Conservation (phyloP, 2,329 filamentous ascomycete species). For the Colletotrichum paranaense region DNA sequence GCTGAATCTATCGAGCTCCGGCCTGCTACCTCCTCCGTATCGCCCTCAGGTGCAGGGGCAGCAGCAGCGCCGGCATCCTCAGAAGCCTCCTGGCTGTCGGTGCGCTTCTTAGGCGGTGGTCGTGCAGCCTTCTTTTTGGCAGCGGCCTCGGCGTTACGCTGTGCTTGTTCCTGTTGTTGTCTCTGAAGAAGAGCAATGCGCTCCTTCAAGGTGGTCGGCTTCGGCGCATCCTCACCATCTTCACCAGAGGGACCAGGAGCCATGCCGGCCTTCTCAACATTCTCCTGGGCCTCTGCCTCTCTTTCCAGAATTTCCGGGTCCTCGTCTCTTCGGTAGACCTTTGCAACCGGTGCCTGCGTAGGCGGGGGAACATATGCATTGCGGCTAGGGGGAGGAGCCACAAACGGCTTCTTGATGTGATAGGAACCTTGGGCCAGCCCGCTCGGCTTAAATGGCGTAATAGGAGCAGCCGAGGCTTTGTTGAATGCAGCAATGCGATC, state of each 20-base stretch:
- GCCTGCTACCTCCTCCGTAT: constrained; percentile 58
- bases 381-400: constrained; percentile 92
- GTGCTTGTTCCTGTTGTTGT: constrained; percentile 90
- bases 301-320: constrained; percentile 78
- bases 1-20: constrained; percentile 63
- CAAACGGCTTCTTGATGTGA: constrained; percentile 97
- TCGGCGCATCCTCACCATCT: constrained; percentile 79
- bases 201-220: constrained; percentile 93
- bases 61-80: constrained; percentile 40
- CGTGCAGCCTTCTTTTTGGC: constrained; percentile 90
- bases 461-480: constrained; percentile 83
- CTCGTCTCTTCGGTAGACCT: constrained; percentile 87
- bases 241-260: constrained; percentile 57
- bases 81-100: constrained; percentile 57
- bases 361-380: constrained; percentile 88
- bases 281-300: constrained; percentile 73
- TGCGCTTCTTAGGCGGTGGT: constrained; percentile 72
- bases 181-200: constrained; percentile 93
- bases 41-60: constrained; percentile 32
- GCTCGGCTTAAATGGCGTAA: constrained; percentile 89
- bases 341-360: constrained; percentile 76
- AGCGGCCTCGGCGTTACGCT: constrained; percentile 80
- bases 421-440: constrained; percentile 69
- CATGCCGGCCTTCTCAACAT: constrained; percentile 76
- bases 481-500: constrained; percentile 99